These are phyloP conservation scores for Meyerozyma sp. DNA, from an alignment of 1,139 yeast species.

Conservation along the genomic window DNA sequence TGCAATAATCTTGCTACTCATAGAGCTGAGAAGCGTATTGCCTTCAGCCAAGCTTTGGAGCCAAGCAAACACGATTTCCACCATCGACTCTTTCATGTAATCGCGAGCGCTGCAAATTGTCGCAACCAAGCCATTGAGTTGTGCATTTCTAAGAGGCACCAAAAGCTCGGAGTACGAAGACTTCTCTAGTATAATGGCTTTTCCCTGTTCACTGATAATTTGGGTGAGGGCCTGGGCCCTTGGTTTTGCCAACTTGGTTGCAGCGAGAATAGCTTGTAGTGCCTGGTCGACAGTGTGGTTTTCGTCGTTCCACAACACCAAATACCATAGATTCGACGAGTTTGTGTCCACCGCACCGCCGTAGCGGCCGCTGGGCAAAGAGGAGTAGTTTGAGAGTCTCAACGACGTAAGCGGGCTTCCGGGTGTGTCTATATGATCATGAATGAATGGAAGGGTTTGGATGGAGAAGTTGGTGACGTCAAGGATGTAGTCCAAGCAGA, in stretches of 20 bases:
- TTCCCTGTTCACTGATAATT: constrained; percentile 29
- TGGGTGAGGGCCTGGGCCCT: constrained; percentile 29
- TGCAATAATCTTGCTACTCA: constrained; percentile 18
- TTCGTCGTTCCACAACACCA: constrained; percentile 72
- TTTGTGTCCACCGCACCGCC: constrained; percentile 25
- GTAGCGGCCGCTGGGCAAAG: constrained; percentile 25
- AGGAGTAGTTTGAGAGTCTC: constrained; percentile 22
- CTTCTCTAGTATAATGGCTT: constrained; percentile 19
- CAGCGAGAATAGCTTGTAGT: constrained; percentile 32
- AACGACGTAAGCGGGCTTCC: constrained; percentile 15
- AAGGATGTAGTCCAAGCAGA: constrained; percentile 43
- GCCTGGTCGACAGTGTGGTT: constrained; percentile 54
- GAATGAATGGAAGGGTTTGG: constrained; percentile 31
- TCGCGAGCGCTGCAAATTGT: constrained; percentile 47
- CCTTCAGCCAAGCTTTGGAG: constrained; percentile 5
- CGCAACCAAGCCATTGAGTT: constrained; percentile 50
- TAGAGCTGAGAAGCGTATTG: constrained; percentile 20
- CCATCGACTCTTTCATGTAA: constrained; percentile 41
- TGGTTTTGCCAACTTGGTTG: constrained; percentile 19
- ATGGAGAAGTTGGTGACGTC: constrained; percentile 39
- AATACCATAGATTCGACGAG: constrained; percentile 29
- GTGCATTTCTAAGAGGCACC: constrained; percentile 28
- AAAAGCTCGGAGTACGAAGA: constrained; percentile 16
- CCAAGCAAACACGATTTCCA: constrained; percentile 14
- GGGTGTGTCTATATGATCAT: constrained; percentile 14